Base-by-base conservation (phyloP, 1,284 basidiomycete species). In the Moniliophthora roreri region DNA sequence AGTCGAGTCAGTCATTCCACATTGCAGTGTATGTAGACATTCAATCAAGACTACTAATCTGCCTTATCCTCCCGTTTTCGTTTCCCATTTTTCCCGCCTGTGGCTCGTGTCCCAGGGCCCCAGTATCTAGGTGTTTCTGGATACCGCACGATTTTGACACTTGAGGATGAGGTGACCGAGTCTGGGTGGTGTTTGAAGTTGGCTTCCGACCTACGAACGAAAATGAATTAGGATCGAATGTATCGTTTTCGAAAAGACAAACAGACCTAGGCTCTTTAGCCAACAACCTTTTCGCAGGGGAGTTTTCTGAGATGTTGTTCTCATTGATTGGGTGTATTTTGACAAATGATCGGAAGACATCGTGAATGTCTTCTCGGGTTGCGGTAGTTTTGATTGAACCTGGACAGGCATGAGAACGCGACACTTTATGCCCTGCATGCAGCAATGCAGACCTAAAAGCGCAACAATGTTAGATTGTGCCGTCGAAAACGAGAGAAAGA, bases 341-440 rank as follows among this genome's bases (percentile, higher is more conserved):
- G 60, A 94, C 81, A 85, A 89, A 95, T 28, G 84, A 84, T 4
- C 95, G 82, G 66, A 89, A 85, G 42, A 98, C 74, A 66, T 97
- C 95, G 64, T 91, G 84, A 2, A 98, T 68, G 58, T 90, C 86
- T 23, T 73, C 68, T 34, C 85, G 78, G 0, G 87, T 78, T 1
- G 94, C 95, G 34, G 85, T 80, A 6, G 96, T 98, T 76, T 99
- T 99, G 59, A 99, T 69, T 1, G 93, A 96, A 0, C 96, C 96
- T 0, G 93, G 73, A 18, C 79, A 79, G 0, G 94, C 93, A 70
- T 98, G 96, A 0, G 94, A 96, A 15, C 96, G 85, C 4, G 94
- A 96, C 34, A 97, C 81, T 49, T 81, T 71, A 72, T 92, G 85
- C 1, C 93, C 93, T 1, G 84, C 92, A 61, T 98, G 86, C 4